These are phyloP conservation scores for Mesostigma viride DNA, from an alignment of 139 green algal genomes.

Conservation along the genomic window DNA sequence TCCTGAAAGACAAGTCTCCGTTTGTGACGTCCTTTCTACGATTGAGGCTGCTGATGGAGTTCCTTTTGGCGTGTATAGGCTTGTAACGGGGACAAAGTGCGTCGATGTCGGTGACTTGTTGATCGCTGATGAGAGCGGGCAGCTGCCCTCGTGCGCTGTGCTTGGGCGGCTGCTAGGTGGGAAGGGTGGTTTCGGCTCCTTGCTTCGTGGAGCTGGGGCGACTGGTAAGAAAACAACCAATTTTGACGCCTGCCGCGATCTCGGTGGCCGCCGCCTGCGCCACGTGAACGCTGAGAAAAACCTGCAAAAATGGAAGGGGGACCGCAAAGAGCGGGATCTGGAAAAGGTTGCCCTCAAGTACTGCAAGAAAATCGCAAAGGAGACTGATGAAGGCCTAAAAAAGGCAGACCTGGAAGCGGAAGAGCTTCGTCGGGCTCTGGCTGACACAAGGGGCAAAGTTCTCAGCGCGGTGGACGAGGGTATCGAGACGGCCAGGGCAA, in stretches of 20 bases:
- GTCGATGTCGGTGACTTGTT: neutral
- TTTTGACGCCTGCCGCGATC: slow-evolving; percentile 81
- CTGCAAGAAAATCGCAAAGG: slow-evolving; percentile 54
- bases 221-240: slow-evolving; percentile 69
- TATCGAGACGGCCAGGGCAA: neutral
- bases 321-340: slow-evolving; percentile 60
- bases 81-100: slow-evolving; percentile 4
- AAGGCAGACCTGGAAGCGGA: neutral
- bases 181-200: slow-evolving; percentile 85
- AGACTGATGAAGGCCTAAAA: slow-evolving; percentile 22
- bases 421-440: neutral
- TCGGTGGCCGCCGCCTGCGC: slow-evolving; percentile 65
- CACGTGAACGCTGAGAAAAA: slow-evolving; percentile 63
- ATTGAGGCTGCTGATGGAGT: slow-evolving; percentile 4
- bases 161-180: slow-evolving; percentile 22
- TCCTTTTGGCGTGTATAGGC: neutral
- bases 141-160: slow-evolving; percentile 26
- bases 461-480: neutral
- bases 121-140: neutral
- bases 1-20: no score
- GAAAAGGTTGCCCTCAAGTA: slow-evolving; percentile 64
- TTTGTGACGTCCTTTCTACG: neutral
- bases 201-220: slow-evolving; percentile 71
- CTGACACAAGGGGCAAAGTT: slow-evolving; percentile 20
- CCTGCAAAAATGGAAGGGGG: slow-evolving; percentile 65